A percentile compares a stretch with the other conserved stretches of the same genome.
Conservation (phyloP, 2,329 filamentous ascomycete species). For the Exutisphaerella laricina region DNA sequence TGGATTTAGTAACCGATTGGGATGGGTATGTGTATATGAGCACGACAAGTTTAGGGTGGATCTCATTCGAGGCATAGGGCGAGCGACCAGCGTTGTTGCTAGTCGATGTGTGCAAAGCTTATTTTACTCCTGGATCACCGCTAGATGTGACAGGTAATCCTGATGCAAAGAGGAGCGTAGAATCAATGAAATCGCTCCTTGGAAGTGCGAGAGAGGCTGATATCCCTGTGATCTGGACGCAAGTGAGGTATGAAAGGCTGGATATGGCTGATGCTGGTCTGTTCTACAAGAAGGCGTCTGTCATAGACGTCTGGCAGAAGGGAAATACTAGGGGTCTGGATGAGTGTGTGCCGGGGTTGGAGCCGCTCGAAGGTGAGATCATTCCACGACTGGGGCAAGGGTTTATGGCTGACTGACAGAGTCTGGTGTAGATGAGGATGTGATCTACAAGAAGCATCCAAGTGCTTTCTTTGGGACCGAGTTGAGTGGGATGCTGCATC, state of each 20-base stretch:
- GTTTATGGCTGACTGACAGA: no score
- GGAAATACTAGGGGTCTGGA: slow-evolving; percentile 15
- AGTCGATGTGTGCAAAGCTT: slow-evolving; percentile 26
- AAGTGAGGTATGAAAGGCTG: slow-evolving; percentile 18
- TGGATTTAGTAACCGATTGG: slow-evolving; percentile 23
- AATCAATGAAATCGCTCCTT: slow-evolving; percentile 19
- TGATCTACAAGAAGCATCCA: slow-evolving; percentile 22
- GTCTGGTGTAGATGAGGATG: slow-evolving; percentile 15
- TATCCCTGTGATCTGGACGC: slow-evolving; percentile 20
- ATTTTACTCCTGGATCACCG: slow-evolving; percentile 24
- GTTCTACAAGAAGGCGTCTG: slow-evolving; percentile 20
- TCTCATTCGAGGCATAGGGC: slow-evolving; percentile 15
- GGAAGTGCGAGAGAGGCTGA: slow-evolving; percentile 11
- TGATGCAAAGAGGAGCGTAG: slow-evolving; percentile 14
- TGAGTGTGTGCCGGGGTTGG: slow-evolving; percentile 13
- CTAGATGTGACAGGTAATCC: slow-evolving; percentile 20
- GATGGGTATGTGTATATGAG: slow-evolving; percentile 14
- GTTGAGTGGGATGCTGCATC: slow-evolving; percentile 12
- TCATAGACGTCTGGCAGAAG: slow-evolving; percentile 16
- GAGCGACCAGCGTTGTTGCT: slow-evolving; percentile 22
- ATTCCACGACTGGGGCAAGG: no score
- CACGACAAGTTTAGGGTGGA: neutral
- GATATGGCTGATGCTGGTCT: slow-evolving; percentile 23
- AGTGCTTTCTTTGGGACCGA: slow-evolving; percentile 25
- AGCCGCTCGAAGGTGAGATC: neutral